These are phyloP conservation scores for Pythium sp. DNA, from an alignment of 352 stramenopile genomes.

Conservation along the genomic window DNA sequence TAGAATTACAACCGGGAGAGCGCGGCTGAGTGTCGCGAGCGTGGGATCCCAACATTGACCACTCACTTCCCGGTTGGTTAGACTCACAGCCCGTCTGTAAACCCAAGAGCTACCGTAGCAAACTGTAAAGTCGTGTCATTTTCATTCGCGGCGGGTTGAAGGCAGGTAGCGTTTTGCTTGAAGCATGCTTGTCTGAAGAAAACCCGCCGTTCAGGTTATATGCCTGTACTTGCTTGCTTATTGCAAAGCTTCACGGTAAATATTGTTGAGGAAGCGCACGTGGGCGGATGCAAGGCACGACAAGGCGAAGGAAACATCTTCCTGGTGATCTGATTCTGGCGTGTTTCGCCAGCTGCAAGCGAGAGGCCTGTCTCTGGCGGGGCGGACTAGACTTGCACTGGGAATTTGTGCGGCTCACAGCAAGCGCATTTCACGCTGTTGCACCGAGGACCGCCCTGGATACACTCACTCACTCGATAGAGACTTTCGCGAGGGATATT, in stretches of 20 bases:
- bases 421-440: neutral
- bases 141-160: neutral
- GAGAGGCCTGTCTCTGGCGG: neutral
- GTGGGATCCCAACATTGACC: neutral
- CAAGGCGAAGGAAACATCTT: too few relatives aligned
- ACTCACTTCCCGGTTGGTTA: too few relatives aligned
- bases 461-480: neutral
- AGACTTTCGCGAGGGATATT: neutral
- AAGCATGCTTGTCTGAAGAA: too few relatives aligned
- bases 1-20: too few relatives aligned
- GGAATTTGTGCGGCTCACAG: neutral
- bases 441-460: neutral
- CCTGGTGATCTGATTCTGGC: slow-evolving; percentile 1
- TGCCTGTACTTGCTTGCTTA: too few relatives aligned
- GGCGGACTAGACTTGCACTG: neutral
- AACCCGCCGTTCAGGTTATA: too few relatives aligned
- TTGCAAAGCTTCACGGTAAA: too few relatives aligned
- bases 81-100: too few relatives aligned
- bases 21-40: neutral
- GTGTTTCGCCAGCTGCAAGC: neutral
- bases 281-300: too few relatives aligned
- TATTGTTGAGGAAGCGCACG: too few relatives aligned
- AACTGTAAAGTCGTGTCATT: neutral
- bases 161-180: neutral
- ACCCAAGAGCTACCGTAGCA: too few relatives aligned